Base-by-base conservation (phyloP, 2,329 filamentous ascomycete genomes). In the Fusarium nodosum region DNA sequence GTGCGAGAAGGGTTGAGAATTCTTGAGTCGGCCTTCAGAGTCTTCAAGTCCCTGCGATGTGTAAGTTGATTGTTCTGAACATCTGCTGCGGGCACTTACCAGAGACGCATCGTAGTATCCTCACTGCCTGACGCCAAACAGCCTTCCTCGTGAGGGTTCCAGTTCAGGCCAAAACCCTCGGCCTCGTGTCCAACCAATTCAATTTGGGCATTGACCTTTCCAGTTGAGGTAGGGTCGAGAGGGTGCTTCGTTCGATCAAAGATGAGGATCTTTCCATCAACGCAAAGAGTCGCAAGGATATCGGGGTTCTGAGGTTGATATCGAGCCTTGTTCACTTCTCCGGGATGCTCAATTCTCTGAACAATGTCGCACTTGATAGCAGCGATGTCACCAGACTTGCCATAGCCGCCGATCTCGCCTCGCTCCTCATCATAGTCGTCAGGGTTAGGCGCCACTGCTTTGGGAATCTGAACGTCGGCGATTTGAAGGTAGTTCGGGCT, bases 301-400 rank as follows among this genome's bases (percentile, higher is more conserved):
- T 99, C 94, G 7, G 95, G 94, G 77, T 99, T 99, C 79, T 98
- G 95, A 15, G 96, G 96, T 81, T 97, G 94, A 78, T 98, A 98
- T 72, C 96, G 91, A 18, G 96, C 97, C 84, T 98, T 99, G 86
- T 99, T 99, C 78, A 99, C 94, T 80, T 99, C 96, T 68, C 93
- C 93, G 18, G 94, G 94, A 78, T 99, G 96, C 78, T 97, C 92
- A 78, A 99, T 99, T 80, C 93, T 96, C 80, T 99, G 96, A 53
- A 96, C 91, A 75, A 99, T 92, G 70, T 92, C 91, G 84, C 97
- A 97, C 76, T 93, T 94, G 79, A 98, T 91, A 42, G 88, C 84
- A 22, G 89, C 86, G 24, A 90, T 87, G 69, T 93, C 92, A 15
- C 79, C 79, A 65, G 91, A 90, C 52, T 91, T 92, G 39, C 93